Percentiles rank a stretch among this genome's conserved stretches.
Evolutionary conservation across 345 rosid species (phyloP).

Genomic region (Populus ilicifolia): DNA sequence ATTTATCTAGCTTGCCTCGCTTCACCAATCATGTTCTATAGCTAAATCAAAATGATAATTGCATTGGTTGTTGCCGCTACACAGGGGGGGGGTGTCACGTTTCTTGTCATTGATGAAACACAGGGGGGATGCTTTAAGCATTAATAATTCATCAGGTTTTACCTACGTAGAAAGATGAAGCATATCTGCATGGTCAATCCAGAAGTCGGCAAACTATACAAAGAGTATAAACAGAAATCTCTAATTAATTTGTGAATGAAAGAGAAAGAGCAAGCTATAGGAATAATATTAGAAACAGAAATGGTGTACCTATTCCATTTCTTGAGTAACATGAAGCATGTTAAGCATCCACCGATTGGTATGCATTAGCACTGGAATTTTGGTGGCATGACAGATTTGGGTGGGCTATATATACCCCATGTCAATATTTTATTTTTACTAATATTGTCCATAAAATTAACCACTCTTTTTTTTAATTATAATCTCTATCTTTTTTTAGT

Average conservation of each 20-base stretch:
- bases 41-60: too few species aligned
- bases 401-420: too few species aligned
- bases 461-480: too few species aligned
- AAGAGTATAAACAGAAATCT: not conserved
- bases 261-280: not conserved
- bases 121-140: not conserved
- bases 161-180: conserved; percentile 71
- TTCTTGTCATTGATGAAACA: too few species aligned
- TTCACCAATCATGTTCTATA: too few species aligned
- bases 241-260: not conserved
- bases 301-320: not conserved
- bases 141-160: not conserved
- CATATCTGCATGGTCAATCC: conserved; percentile 55
- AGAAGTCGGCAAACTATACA: not conserved
- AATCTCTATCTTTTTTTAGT: too few species aligned
- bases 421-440: too few species aligned
- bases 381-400: not conserved
- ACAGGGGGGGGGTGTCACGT: too few species aligned
- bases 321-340: not conserved
- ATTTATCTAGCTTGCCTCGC: too few species aligned
- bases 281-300: not conserved
- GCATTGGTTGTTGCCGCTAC: too few species aligned
- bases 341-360: not conserved
- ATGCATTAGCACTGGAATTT: not conserved
- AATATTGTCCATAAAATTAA: too few species aligned